These are phyloP conservation scores for Truncatella angustata DNA, from an alignment of 2,329 filamentous ascomycete species.

Conservation along the genomic window DNA sequence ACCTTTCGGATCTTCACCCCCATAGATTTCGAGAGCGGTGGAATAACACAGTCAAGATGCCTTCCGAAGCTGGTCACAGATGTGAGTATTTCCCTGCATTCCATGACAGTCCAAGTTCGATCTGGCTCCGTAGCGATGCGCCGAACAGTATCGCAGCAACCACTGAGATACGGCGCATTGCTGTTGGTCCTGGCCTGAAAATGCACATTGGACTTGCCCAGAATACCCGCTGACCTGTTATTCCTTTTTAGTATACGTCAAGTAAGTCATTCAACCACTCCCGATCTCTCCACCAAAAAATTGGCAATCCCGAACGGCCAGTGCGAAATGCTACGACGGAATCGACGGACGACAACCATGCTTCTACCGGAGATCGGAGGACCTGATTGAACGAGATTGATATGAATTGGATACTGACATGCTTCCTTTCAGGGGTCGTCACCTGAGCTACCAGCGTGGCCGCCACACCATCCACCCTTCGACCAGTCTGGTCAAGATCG, in stretches of 20 bases:
- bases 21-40: conserved; percentile 46
- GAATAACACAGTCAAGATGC: conserved; percentile 68
- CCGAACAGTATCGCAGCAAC: no score
- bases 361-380: no score
- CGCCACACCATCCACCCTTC: conserved; percentile 88
- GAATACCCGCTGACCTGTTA: no score
- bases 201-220: no score
- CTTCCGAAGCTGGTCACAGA: conserved; percentile 85
- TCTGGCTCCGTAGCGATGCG: no score
- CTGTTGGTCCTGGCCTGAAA: background rate
- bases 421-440: conserved; percentile 72
- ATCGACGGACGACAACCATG: no score
- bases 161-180: no score
- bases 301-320: background rate
- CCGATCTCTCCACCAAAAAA: conserved; percentile 1
- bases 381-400: background rate
- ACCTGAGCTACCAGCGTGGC: conserved; percentile 96
- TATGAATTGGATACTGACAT: conserved; percentile 17
- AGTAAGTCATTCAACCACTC: conserved; percentile 63
- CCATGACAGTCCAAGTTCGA: no score
- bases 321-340: no score
- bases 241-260: conserved; percentile 71
- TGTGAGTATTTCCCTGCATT: conserved; percentile 60
- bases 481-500: conserved; percentile 96
- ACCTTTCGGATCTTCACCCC: conserved; percentile 22